Base-by-base conservation (phyloP, 345 rosid species). In the Moricandia arvensis region DNA sequence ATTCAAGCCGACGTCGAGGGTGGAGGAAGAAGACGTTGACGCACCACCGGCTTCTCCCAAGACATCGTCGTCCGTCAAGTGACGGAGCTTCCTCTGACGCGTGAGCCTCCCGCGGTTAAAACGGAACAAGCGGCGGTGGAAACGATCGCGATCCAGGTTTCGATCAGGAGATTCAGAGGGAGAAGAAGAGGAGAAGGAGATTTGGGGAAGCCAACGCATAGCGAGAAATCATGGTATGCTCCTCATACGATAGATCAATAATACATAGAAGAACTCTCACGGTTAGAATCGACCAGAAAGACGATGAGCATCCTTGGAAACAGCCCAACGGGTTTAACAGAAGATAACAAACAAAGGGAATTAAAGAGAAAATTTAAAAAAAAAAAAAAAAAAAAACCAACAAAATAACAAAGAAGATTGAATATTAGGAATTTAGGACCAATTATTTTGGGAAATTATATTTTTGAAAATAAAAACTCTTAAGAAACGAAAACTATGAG, bases 131-230 rank as follows among this genome's bases (percentile, higher is more conserved):
- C 73, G 75, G 30, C 63, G 79, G 8, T 58, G 74, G 29, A 67
- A 41, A 6, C 79, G 70, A 61, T 74, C 73, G 26, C 59, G 72
- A 38, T 53, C 54, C 64, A 31, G 68, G 38, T 68, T 33, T 11
- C 51, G 51, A 43, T 43, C 16, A 15, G 65, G 27, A 34, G 87
- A 64, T 38, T 80, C 60, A 59, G 72, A 66, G 43, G 82, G 66
- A 0, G 75, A 57, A 24, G 72, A 63, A 12, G 84, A 72, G 7
- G 90, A 79, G 66, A 79, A 83, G 60, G 91, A 84, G 67, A 86
- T 59, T 80, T 77, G 87, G 24, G 74, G 86, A 73, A 87, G 82
- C 93, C 97, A 93, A 71, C 93, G 97, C 98, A 91, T 93, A 66
- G 79, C 80, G 58, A 59, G 74, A 82, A 70, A 80, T 59, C 80